Evolutionary conservation across 257 asterid species (phyloP).

Genomic region (Solanum acaule): DNA sequence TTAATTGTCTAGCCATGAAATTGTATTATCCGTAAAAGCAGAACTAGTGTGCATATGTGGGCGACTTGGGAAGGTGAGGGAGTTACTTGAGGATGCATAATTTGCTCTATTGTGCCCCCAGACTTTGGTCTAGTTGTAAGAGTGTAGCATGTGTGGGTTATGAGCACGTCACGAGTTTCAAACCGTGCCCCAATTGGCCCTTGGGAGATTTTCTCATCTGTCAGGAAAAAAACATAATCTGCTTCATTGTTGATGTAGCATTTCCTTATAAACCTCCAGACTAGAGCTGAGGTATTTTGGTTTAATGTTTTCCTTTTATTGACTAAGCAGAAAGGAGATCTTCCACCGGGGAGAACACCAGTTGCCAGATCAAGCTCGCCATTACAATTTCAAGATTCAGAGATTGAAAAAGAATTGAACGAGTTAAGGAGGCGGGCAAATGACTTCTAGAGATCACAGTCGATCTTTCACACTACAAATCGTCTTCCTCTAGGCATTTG

Average conservation of each 20-base stretch:
- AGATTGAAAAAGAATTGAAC: constrained; percentile 81
- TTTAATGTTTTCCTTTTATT: neutral
- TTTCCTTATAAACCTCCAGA: neutral
- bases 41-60: neutral
- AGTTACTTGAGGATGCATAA: neutral
- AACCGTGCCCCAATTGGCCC: neutral
- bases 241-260: neutral
- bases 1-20: neutral
- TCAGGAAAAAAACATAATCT: neutral
- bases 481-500: neutral
- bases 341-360: constrained; percentile 78
- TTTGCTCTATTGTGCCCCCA: neutral
- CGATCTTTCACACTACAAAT: neutral
- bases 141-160: neutral
- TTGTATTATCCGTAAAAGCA: neutral
- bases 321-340: constrained; percentile 77
- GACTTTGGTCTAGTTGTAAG: neutral
- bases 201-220: neutral
- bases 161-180: neutral
- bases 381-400: constrained; percentile 70
- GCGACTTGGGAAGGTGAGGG: neutral
- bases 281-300: neutral
- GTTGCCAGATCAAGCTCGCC: constrained; percentile 30
- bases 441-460: constrained; percentile 32
- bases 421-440: constrained; percentile 73